Conservation (phyloP, 768 basidiomycete genomes). For the Chalciporus chontae region DNA sequence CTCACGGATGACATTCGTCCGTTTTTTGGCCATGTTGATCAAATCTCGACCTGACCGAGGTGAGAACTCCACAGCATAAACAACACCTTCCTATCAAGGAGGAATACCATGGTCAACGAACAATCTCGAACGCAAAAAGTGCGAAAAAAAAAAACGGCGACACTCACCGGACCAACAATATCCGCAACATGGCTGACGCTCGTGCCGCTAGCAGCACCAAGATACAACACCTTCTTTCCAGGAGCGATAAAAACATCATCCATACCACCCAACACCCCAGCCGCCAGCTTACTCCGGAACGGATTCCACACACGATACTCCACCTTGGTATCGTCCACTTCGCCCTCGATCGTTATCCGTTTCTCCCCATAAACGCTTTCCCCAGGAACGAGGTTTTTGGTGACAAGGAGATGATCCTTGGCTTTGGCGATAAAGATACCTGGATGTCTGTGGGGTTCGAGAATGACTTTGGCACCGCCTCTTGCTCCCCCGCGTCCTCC, state of each 20-base stretch:
- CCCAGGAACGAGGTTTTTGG: conserved; percentile 95
- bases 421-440: conserved; percentile 97
- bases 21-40: conserved; percentile 99
- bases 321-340: conserved; percentile 75
- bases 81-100: conserved; percentile 74
- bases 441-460: conserved; percentile 92
- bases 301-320: conserved; percentile 99
- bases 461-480: conserved; percentile 84
- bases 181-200: conserved; percentile 99
- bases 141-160: conserved; percentile 1
- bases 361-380: conserved; percentile 99
- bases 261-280: conserved; percentile 93
- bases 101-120: not conserved
- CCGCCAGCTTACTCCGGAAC: conserved; percentile 94
- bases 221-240: conserved; percentile 93
- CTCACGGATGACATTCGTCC: conserved; percentile 97
- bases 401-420: conserved; percentile 96
- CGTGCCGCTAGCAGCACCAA: conserved; percentile 97
- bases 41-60: conserved; percentile 94
- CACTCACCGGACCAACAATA: conserved; percentile 89
- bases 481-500: conserved; percentile 67
- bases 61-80: conserved; percentile 99
- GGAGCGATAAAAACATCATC: conserved; percentile 91
- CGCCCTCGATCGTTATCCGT: conserved; percentile 81
- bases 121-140: not conserved